phyloP scores from a whole-genome alignment of 2,329 filamentous ascomycete genomes.

The Zymoseptoria passerinii region DNA sequence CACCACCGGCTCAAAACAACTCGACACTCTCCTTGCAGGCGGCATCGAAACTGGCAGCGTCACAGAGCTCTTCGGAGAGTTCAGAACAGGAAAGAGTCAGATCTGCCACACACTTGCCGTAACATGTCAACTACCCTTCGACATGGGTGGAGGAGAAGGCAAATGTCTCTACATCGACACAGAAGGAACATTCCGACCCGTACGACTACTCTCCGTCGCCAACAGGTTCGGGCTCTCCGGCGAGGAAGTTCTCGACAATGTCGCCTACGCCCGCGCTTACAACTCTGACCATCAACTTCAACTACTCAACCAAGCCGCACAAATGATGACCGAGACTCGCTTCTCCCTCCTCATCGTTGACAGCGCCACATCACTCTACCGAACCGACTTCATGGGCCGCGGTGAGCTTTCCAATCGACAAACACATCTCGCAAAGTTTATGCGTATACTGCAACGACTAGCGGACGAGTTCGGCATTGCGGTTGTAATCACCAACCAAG shows the following conservation, averaged over 20 bases:
- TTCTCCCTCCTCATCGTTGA: slow-evolving; percentile 95
- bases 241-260: slow-evolving; percentile 96
- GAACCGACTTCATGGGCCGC: slow-evolving; percentile 93
- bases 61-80: slow-evolving; percentile 96
- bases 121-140: slow-evolving; percentile 93
- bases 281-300: slow-evolving; percentile 98
- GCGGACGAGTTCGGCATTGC: slow-evolving; percentile 85
- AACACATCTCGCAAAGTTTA: slow-evolving; percentile 79
- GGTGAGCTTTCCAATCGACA: slow-evolving; percentile 93
- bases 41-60: slow-evolving; percentile 96
- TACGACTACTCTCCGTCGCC: slow-evolving; percentile 81
- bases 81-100: slow-evolving; percentile 95
- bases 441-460: slow-evolving; percentile 72
- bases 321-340: slow-evolving; percentile 99
- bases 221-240: slow-evolving; percentile 91
- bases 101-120: slow-evolving; percentile 98
- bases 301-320: slow-evolving; percentile 84
- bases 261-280: slow-evolving; percentile 95
- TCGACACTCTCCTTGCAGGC: slow-evolving; percentile 88
- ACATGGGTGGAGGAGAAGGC: slow-evolving; percentile 97
- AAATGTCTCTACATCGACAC: slow-evolving; percentile 99
- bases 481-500: slow-evolving; percentile 97
- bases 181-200: slow-evolving; percentile 89
- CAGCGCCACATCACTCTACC: slow-evolving; percentile 88
- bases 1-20: slow-evolving; percentile 93